phyloP scores from a whole-genome alignment of 176 grass and related monocot species.

The Raddia guianensis region DNA sequence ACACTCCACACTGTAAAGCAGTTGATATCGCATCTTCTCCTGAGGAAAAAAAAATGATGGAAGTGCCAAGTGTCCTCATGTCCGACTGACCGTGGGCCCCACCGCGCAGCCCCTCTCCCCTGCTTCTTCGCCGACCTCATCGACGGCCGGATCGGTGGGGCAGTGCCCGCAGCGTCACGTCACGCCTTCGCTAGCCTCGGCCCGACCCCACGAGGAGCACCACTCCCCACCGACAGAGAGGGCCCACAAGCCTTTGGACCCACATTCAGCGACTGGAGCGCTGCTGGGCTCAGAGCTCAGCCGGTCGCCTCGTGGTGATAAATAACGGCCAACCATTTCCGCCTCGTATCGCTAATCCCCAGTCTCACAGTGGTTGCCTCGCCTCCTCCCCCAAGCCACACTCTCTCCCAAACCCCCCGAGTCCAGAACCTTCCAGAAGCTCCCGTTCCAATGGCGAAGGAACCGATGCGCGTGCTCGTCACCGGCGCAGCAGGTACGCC shows the following conservation, averaged over 20 bases:
- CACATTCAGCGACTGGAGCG: not conserved
- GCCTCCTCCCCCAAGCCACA: conserved; percentile 30
- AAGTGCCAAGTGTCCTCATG: not conserved
- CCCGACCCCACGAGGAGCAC: not conserved
- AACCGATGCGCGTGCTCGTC: conserved; percentile 94
- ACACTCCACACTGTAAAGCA: not conserved
- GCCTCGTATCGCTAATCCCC: not conserved
- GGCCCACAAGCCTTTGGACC: not conserved
- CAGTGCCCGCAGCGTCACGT: not conserved
- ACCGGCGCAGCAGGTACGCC: conserved; percentile 91
- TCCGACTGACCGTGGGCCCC: not conserved
- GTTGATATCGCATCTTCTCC: not conserved
- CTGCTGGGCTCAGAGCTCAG: not conserved
- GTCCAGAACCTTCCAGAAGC: conserved; percentile 41
- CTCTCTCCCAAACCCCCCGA: not conserved
- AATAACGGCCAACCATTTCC: conserved; percentile 45
- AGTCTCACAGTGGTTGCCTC: conserved; percentile 1
- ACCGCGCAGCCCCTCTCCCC: not conserved
- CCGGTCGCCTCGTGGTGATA: conserved; percentile 18
- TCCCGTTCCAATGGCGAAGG: conserved; percentile 74
- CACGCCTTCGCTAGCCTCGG: not conserved
- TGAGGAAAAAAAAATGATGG: not conserved
- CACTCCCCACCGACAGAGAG: fast-evolving
- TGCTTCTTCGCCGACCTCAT: conserved; percentile 3
- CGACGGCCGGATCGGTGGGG: conserved; percentile 29